Percentiles rank a stretch among this genome's conserved stretches.
These are phyloP conservation scores for Penicillium daleae DNA, from an alignment of 495 filamentous ascomycete genomes.

Conservation along the genomic window DNA sequence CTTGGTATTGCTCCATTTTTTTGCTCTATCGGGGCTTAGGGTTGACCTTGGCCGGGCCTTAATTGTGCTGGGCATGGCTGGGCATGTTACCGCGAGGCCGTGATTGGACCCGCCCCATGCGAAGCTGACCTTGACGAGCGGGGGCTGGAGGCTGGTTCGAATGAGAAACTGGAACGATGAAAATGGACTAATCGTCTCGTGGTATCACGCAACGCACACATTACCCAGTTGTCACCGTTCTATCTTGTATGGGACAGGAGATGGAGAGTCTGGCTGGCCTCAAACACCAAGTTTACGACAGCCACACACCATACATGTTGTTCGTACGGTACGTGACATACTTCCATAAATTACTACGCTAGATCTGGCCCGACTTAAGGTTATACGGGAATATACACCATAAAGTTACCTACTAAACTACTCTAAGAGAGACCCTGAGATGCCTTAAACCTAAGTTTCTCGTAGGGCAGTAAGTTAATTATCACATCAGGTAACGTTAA, in stretches of 20 bases:
- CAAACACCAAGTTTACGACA: no score
- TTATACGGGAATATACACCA: neutral
- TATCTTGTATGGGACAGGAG: no score
- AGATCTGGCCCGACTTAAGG: neutral
- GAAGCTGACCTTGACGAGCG: neutral
- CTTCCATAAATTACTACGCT: neutral
- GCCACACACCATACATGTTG: no score
- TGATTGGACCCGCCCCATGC: neutral
- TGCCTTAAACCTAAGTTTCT: neutral
- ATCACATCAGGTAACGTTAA: no score
- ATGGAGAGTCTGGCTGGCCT: no score
- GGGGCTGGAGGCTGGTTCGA: neutral
- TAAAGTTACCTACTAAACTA: neutral
- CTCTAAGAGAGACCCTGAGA: neutral
- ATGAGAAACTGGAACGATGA: neutral
- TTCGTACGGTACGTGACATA: neutral
- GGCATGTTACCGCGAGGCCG: neutral
- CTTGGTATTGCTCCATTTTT: slow-evolving; percentile 4
- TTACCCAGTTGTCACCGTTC: neutral
- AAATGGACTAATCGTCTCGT: slow-evolving; percentile 14
- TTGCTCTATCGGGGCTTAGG: neutral
- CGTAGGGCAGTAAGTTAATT: neutral
- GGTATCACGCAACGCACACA: slow-evolving; percentile 18
- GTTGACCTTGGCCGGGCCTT: slow-evolving; percentile 1
- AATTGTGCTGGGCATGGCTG: neutral